A percentile compares a stretch with the other conserved stretches of the same genome.
These are phyloP conservation scores for Sporothrix brasiliensis DNA, from an alignment of 2,329 filamentous ascomycete species.

Conservation along the genomic window DNA sequence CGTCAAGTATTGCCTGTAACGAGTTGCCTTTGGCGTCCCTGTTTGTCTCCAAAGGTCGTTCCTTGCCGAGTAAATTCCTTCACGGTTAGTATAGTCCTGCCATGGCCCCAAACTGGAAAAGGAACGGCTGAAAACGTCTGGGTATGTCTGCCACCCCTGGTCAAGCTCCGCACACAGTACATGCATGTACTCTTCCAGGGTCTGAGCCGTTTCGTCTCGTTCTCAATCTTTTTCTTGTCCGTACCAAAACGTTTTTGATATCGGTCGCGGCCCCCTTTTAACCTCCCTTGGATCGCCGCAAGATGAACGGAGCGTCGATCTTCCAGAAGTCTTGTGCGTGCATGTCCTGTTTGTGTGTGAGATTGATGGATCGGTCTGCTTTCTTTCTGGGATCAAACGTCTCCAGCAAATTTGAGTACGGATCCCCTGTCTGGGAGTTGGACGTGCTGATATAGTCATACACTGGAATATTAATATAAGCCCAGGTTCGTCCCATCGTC, in stretches of 20 bases:
- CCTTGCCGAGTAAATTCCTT: background rate
- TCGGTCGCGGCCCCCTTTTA: background rate
- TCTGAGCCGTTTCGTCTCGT: conserved; percentile 24
- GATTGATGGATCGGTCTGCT: conserved; percentile 3
- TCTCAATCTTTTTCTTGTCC: background rate
- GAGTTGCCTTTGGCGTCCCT: no score
- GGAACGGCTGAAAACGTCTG: background rate
- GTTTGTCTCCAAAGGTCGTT: background rate
- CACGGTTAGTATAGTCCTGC: background rate
- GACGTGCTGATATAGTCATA: background rate
- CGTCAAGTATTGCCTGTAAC: no score
- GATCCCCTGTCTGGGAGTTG: conserved; percentile 13
- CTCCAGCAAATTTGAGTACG: conserved; percentile 11
- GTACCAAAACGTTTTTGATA: conserved; percentile 19
- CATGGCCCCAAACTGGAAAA: background rate
- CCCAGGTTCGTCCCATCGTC: background rate
- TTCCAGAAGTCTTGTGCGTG: conserved; percentile 10
- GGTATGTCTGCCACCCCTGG: background rate
- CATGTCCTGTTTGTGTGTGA: conserved; percentile 8
- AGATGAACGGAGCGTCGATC: conserved; percentile 26
- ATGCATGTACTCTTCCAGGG: background rate
- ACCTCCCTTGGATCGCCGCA: conserved; percentile 3
- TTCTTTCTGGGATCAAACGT: conserved; percentile 17
- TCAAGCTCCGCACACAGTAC: no score
- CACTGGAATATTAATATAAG: background rate